Conservation (phyloP, 495 filamentous ascomycete species). For the Xanthoparmelia taractica region DNA sequence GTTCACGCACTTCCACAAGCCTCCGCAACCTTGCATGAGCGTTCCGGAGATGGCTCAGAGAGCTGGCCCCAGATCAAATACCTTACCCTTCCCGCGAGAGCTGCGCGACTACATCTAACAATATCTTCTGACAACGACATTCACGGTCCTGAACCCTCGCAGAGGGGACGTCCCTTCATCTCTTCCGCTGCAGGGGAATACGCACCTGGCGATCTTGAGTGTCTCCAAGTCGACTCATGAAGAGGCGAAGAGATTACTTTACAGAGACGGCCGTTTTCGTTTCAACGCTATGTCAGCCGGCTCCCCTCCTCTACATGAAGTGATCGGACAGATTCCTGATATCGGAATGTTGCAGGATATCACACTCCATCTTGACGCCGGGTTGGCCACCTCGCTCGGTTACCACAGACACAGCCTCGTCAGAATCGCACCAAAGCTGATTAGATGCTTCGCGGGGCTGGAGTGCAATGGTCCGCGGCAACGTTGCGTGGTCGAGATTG, state of each 20-base stretch:
- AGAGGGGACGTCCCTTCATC: not conserved
- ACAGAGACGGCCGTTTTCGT: not conserved
- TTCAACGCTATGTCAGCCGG: not conserved
- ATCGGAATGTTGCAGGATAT: not conserved
- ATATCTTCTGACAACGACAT: not conserved
- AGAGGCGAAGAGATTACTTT: not conserved
- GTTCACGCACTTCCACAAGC: not conserved
- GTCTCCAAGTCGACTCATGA: not conserved
- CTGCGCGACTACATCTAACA: not conserved
- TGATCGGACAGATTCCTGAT: not conserved
- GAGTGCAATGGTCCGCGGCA: not conserved
- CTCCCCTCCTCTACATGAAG: not conserved
- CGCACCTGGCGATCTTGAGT: not conserved
- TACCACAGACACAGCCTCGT: not conserved
- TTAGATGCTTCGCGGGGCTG: not conserved
- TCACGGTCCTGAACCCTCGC: not conserved
- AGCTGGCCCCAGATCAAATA: not conserved
- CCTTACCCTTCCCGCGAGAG: not conserved
- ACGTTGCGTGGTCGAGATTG: not conserved
- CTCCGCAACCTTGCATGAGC: not conserved
- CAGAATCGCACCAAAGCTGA: not conserved
- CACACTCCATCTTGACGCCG: not conserved
- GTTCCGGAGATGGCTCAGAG: not conserved
- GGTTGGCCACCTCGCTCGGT: not conserved
- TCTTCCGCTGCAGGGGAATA: not conserved